Base-by-base conservation (phyloP, 257 asterid genomes). In the Cordia subcordata region DNA sequence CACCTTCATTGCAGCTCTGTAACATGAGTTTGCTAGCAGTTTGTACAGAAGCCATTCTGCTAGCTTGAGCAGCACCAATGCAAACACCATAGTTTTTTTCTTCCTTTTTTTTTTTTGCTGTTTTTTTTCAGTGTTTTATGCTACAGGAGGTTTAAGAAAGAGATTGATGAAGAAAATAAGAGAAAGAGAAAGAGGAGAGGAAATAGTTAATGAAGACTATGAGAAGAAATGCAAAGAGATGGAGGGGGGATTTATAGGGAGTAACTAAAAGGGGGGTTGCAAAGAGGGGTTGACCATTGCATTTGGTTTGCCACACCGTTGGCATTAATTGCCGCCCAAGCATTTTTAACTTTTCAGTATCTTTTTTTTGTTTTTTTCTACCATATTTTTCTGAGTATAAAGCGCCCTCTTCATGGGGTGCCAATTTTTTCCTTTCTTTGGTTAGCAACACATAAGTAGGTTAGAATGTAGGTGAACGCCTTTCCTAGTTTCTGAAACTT, bases 51-150 rank as follows among this genome's bases (percentile, higher is more conserved):
- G 74, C 83, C 79, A 81, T 49, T 79, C 83, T 46, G 75, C 79
- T 70, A 89, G 52, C 52, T 71, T 69, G 39, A 80, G 70, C 0
- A 91, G 68, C 3, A 82, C 62, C 82, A 76, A 81, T 47, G 84
- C 90, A 21, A 91, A 85, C 62, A 81, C 89, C 86, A 79, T 77
- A 53, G 75, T 64, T 75, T 78, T 82, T n/a, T n/a, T n/a, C n/a
- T n/a, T n/a, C n/a, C n/a, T n/a, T n/a, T n/a, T n/a, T n/a, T n/a
- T n/a, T n/a, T n/a, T n/a, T n/a, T n/a, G n/a, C n/a, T n/a, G n/a
- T n/a, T n/a, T n/a, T n/a, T n/a, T n/a, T n/a, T n/a, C n/a, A n/a
- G n/a, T n/a, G n/a, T n/a, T n/a, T n/a, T 42, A 10, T 42, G 47
- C 12, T 42, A 8, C 10, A 42, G 10, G 15, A 23, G 38, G 57